phyloP scores from a whole-genome alignment of 257 asterid genomes.

The Gentiana straminea region DNA sequence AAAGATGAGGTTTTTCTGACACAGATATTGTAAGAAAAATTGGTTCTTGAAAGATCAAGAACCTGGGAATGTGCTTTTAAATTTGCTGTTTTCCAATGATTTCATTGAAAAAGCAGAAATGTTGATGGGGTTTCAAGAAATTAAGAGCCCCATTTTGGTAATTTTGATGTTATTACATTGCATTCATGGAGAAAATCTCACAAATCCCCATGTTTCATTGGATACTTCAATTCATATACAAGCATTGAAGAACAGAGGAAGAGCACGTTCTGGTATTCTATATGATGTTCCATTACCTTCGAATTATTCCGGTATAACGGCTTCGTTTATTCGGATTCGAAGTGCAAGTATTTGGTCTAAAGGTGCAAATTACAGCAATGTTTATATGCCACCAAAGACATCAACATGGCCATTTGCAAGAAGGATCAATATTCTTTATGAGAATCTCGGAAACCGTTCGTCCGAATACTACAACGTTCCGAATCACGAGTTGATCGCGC shows the following conservation, averaged over 20 bases:
- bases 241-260: slow-evolving; percentile 22
- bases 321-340: slow-evolving; percentile 39
- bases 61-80: neutral
- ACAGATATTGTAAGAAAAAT: neutral
- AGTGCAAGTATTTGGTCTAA: slow-evolving; percentile 32
- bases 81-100: neutral
- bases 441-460: slow-evolving; percentile 63
- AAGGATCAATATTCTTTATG: slow-evolving; percentile 52
- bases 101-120: slow-evolving; percentile 7
- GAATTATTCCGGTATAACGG: slow-evolving; percentile 42
- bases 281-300: slow-evolving; percentile 43
- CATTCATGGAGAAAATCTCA: slow-evolving; percentile 21
- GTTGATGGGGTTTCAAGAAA: slow-evolving; percentile 46
- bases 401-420: slow-evolving; percentile 45
- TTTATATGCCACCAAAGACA: slow-evolving; percentile 35
- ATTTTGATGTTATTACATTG: slow-evolving; percentile 13
- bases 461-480: slow-evolving; percentile 45
- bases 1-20: neutral
- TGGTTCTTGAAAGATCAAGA: neutral
- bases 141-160: slow-evolving; percentile 17
- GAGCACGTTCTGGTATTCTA: slow-evolving; percentile 37
- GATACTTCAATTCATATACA: slow-evolving; percentile 39
- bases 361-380: slow-evolving; percentile 33
- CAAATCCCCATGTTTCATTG: slow-evolving; percentile 31
- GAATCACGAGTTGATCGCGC: slow-evolving; percentile 38